A percentile compares a stretch with the other conserved stretches of the same genome.
These are phyloP conservation scores for Starmerella floricola DNA, from an alignment of 805 yeast species.

Conservation along the genomic window DNA sequence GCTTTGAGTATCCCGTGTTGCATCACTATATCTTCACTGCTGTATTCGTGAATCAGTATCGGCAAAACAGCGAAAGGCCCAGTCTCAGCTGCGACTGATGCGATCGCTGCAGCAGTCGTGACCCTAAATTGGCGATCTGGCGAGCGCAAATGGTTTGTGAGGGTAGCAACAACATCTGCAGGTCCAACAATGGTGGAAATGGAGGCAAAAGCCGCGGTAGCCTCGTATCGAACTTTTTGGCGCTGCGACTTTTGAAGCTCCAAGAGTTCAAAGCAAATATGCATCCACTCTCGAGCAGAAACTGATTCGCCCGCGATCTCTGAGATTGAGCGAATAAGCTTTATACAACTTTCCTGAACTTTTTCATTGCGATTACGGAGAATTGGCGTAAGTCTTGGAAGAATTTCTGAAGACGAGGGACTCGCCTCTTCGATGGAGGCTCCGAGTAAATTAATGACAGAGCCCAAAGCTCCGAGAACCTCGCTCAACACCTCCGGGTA, in stretches of 20 bases:
- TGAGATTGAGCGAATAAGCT: slow-evolving; percentile 58
- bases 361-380: slow-evolving; percentile 78
- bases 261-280: slow-evolving; percentile 79
- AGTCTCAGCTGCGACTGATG: slow-evolving; percentile 88
- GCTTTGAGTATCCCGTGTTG: slow-evolving; percentile 94
- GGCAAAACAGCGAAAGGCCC: slow-evolving; percentile 89
- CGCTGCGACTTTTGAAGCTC: slow-evolving; percentile 77
- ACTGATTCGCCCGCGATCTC: slow-evolving; percentile 66
- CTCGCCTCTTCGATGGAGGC: slow-evolving; percentile 16
- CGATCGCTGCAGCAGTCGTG: slow-evolving; percentile 96
- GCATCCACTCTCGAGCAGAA: slow-evolving; percentile 93
- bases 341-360: slow-evolving; percentile 75
- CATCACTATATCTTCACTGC: slow-evolving; percentile 82
- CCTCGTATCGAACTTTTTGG: slow-evolving; percentile 66
- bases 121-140: slow-evolving; percentile 95
- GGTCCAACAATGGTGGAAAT: slow-evolving; percentile 93
- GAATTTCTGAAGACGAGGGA: slow-evolving; percentile 70
- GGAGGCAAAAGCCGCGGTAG: slow-evolving; percentile 81
- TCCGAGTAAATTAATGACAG: slow-evolving; percentile 36
- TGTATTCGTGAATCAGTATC: slow-evolving; percentile 87
- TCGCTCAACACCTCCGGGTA: slow-evolving; percentile 91
- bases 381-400: slow-evolving; percentile 86
- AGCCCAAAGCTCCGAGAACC: slow-evolving; percentile 54
- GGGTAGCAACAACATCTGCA: slow-evolving; percentile 75
- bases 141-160: slow-evolving; percentile 71